Base-by-base conservation (phyloP, 2,329 filamentous ascomycete species). In the Microascus cirrosus region DNA sequence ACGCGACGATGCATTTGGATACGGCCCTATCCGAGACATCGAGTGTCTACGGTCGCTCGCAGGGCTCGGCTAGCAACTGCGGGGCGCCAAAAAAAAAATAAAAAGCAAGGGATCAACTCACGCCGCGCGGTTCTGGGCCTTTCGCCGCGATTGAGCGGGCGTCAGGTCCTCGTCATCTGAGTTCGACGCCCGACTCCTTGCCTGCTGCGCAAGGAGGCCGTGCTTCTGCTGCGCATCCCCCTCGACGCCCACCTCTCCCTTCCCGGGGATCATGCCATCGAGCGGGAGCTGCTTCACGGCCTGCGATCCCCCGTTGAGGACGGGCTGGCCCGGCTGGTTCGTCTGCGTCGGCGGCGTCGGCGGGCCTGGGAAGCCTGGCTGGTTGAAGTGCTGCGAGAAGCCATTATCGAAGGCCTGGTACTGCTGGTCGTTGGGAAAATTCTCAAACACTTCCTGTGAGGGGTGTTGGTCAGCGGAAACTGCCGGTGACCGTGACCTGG, bases 41-140 rank as follows among this genome's bases (percentile, higher is more conserved):
- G 12, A 15, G 12, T 42, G 2, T 42, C 36, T 4, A 42, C 36
- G 12, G 36, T 15, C 15, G 8, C 39, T 7, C 39, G 15, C 11
- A 4, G 6, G n/a, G 13, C n/a, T n/a, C 15, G 39, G 39, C 13
- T 7, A 2, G 15, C 28, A 32, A 32, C 8, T 15, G 36, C 18
- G 4, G 18, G 22, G n/a, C 11, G 13, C 25, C 24, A 8, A 24
- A 20, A n/a, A 50, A 45, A 20, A 15, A 20, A n/a, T 12, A 55
- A 15, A 42, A 53, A n/a, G 8, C 56, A 25, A 42, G 34, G 55
- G 55, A 53, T n/a, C 13, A 13, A 81, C 81, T 62, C 74, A 84
- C 81, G 81, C 81, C 63, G 80, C 80, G 63, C 81, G 74, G 62
- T 84, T 84, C 68, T 84, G 81, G 52, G 80, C 81, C 66, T 84